phyloP scores from a whole-genome alignment of 2,329 filamentous ascomycete species.

The Fusarium sp. region DNA sequence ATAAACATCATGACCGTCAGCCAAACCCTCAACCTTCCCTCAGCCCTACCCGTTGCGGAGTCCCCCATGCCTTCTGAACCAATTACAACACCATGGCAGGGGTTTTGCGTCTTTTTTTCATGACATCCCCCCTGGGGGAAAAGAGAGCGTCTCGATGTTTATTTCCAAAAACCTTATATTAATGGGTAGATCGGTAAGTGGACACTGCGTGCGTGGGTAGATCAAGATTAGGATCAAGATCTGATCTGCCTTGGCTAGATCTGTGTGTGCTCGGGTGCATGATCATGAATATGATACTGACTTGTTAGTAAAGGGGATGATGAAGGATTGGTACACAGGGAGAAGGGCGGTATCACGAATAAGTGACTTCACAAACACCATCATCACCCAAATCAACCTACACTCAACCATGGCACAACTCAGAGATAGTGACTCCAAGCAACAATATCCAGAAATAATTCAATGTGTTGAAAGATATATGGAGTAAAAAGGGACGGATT shows the following conservation, averaged over 20 bases:
- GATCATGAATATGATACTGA: conserved; percentile 17
- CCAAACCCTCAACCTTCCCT: conserved; percentile 26
- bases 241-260: conserved; percentile 33
- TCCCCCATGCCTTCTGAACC: conserved; percentile 23
- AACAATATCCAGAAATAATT: background rate
- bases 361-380: background rate
- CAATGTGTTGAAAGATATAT: background rate
- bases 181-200: conserved; percentile 36
- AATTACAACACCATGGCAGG: conserved; percentile 34
- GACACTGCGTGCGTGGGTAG: conserved; percentile 30
- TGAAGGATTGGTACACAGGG: background rate
- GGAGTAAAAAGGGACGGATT: conserved; percentile 9
- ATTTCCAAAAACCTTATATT: conserved; percentile 2
- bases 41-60: conserved; percentile 41
- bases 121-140: conserved; percentile 8
- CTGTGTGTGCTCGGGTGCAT: conserved; percentile 22
- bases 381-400: background rate
- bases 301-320: background rate
- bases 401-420: background rate
- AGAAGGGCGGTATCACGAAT: background rate
- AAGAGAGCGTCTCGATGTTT: conserved; percentile 7
- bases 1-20: conserved; percentile 38
- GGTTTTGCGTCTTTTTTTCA: conserved; percentile 31
- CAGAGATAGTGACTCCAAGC: background rate
- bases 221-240: conserved; percentile 25